Base-by-base conservation (phyloP, 768 basidiomycete genomes). In the Phlebiopsis flavidoalba region DNA sequence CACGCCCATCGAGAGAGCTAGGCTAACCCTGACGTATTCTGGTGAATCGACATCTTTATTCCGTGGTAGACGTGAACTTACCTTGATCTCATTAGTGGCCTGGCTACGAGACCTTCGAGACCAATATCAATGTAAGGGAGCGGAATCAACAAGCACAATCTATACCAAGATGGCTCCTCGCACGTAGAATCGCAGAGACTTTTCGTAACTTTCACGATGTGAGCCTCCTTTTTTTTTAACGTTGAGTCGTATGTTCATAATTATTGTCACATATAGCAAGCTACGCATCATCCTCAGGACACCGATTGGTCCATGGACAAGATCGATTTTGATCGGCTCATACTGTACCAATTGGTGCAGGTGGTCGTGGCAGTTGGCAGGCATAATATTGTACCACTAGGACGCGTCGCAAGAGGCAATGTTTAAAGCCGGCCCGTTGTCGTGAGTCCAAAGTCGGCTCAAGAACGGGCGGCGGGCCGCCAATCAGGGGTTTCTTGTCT, bases 271-370 rank as follows among this genome's bases (percentile, higher is more conserved):
- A n/a, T 21, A 37, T 33, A 55, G 36, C n/a, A 21, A 8, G 11
- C 14, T 31, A 24, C 19, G 40, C 2, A 33, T 4, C 22, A 14
- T 21, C 1, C 21, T 36, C 14, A 51, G 12, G 52, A 50, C 10
- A 49, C 58, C 5, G 49, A 54, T 19, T 62, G 61, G 61, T 21
- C 24, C 10, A 6, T 62, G 8, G 5, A 3, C 12, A 33, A 51
- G 8, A 59, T 59, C 26, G 40, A 36, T 19, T 65, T 65, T 47
- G 65, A 66, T 14, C 45, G 47, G 12, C 35, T 68, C 5, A 60
- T 62, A 12, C 60, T 68, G 14, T 14, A 64, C 7, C 65, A 66
- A 36, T 37, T 66, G 45, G 50, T 36, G 11, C 58, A 59, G 11
- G 58, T 59, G 43, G 50, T 22, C 14, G 31, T 1, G 58, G 36